phyloP scores from a whole-genome alignment of 305 asterid species.

The Rubia balearica region DNA sequence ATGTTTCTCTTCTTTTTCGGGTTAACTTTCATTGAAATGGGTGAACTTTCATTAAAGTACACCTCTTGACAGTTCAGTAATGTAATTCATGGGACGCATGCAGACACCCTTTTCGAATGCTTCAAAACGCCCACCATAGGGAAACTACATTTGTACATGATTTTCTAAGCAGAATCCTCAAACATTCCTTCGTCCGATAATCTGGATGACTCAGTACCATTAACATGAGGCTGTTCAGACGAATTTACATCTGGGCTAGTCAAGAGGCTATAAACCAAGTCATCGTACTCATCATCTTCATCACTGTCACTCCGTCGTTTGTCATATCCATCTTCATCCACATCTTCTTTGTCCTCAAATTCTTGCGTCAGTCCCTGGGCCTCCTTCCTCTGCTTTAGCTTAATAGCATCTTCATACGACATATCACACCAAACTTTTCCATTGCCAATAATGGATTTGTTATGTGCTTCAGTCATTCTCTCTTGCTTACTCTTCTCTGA shows the following conservation, averaged over 20 bases:
- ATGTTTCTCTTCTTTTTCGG: too few relatives aligned
- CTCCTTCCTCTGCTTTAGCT: conserved; percentile 56
- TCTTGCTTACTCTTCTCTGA: conserved; percentile 92
- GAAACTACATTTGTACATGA: conserved; percentile 6
- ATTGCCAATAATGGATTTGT: conserved; percentile 81
- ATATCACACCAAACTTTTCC: conserved; percentile 87
- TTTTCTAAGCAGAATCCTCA: conserved; percentile 31
- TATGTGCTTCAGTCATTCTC: conserved; percentile 73
- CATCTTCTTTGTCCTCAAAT: conserved; percentile 38
- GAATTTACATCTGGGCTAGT: conserved; percentile 38
- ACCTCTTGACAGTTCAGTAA: neutral
- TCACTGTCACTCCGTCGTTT: conserved; percentile 35
- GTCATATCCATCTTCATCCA: conserved; percentile 20
- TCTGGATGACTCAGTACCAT: conserved; percentile 76
- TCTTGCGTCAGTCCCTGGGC: conserved; percentile 48
- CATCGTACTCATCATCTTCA: conserved; percentile 38
- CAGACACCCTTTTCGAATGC: too few relatives aligned
- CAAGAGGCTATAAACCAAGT: conserved; percentile 70
- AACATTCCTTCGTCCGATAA: conserved; percentile 83
- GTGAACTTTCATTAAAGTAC: neutral
- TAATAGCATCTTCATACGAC: conserved; percentile 84
- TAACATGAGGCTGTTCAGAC: conserved; percentile 65
- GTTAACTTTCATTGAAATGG: neutral
- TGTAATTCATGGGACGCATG: neutral
- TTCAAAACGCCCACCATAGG: too few relatives aligned